Base-by-base conservation (phyloP, 2,329 filamentous ascomycete species). In the Drechslerella stenobrocha region DNA sequence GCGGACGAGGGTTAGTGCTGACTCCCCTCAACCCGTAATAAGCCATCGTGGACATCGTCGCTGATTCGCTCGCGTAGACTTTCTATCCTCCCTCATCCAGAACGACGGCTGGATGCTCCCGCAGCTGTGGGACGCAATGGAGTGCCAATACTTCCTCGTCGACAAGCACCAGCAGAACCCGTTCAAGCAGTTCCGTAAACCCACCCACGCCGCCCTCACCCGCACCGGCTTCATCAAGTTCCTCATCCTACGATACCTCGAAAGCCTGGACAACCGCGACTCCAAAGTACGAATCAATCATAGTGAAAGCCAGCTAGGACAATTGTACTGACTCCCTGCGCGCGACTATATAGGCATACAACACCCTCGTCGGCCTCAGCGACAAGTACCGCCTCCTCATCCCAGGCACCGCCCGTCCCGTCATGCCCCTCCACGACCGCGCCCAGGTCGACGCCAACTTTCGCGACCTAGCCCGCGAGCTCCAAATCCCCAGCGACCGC, bases 181-280 rank as follows among this genome's bases (percentile, higher is more conserved):
- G 32, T 66, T 66, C 44, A 48, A 42, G 47, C 44, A 57, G 24
- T 66, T 59, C 45, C 26, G 61, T 8, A 58, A 45, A 22, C 61
- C 61, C 1, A 51, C 6, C 5, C 24, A 45, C 23, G 28, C 53
- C 5, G 51, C 44, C 8, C 46, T 66, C 26, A 59, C 61, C 0
- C 52, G 53, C 15, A 52, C 20, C 6, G 61, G 61, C 28, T 59
- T 66, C 56, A 55, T 66, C 22, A 66, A 66, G 26, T 66, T 59
- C 34, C 34, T 66, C 4, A 42, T 66, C n/a, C 40, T 66, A 5
- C 59, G 42, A 44, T 66, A 66, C 40, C 28, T 66, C 18, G 53
- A 66, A 3, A 20, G 32, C 2, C 13, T 47, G 32, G 48, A 22
- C 32, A 59, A 44, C 22, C 32, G 45, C 3, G 50, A 58, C 32